Percentiles rank a stretch among this genome's conserved stretches.
phyloP scores from a whole-genome alignment of 2,329 filamentous ascomycete species.

The Byssoonygena ceratinophila region DNA sequence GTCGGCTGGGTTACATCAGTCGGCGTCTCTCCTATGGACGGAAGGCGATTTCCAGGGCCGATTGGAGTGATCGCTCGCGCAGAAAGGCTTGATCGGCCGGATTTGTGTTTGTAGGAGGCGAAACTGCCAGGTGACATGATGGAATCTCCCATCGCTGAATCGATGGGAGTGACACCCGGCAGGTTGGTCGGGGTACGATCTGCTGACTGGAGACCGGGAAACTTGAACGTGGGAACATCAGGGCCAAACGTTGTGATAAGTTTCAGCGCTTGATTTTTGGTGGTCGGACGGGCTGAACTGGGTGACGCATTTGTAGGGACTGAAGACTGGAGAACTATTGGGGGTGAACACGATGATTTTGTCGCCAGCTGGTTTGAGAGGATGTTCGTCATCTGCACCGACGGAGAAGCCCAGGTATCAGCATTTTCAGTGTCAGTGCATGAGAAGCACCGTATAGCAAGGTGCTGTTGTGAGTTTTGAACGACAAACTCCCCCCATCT shows the following conservation, averaged over 20 bases:
- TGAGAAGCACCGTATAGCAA: constrained; percentile 86
- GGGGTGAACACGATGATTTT: constrained; percentile 36
- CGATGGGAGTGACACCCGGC: constrained; percentile 77
- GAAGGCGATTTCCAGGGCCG: constrained; percentile 55
- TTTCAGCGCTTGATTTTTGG: constrained; percentile 75
- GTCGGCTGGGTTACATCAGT: constrained; percentile 39
- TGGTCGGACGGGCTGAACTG: constrained; percentile 50
- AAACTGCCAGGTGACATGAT: constrained; percentile 57
- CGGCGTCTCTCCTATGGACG: constrained; percentile 65
- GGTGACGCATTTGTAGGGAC: constrained; percentile 30
- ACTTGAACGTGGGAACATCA: constrained; percentile 48
- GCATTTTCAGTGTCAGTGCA: constrained; percentile 77
- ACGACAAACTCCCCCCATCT: constrained; percentile 94
- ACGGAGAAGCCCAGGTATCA: constrained; percentile 80
- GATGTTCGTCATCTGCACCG: constrained; percentile 53
- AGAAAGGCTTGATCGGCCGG: constrained; percentile 58
- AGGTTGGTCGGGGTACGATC: constrained; percentile 62
- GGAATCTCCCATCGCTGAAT: constrained; percentile 54
- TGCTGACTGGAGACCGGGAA: constrained; percentile 46
- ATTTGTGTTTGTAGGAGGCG: constrained; percentile 46
- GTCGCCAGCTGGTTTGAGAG: constrained; percentile 33
- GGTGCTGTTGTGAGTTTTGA: constrained; percentile 71
- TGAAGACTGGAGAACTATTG: constrained; percentile 56
- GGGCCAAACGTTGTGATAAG: constrained; percentile 77
- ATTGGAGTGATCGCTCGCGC: constrained; percentile 53